Percentiles rank a stretch among this genome's conserved stretches.
Conservation (phyloP, 2,329 filamentous ascomycete species). For the Fusarium liriodendri region DNA sequence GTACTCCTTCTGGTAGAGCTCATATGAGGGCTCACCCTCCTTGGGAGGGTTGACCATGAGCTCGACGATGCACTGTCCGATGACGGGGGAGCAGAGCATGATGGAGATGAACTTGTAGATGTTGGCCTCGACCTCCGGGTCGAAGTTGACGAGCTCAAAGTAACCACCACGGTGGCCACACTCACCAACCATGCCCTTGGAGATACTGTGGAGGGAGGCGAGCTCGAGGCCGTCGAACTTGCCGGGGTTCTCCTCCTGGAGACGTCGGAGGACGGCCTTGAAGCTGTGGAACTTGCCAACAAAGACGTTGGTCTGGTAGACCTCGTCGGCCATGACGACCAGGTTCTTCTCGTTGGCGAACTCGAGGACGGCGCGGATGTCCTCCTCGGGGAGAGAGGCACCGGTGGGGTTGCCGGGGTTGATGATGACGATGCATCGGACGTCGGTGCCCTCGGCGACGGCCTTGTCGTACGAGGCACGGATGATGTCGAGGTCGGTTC, state of each 20-base stretch:
- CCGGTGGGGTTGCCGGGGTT: slow-evolving; percentile 99
- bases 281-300: slow-evolving; percentile 94
- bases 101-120: slow-evolving; percentile 99
- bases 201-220: slow-evolving; percentile 90
- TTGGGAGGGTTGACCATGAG: slow-evolving; percentile 97
- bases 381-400: slow-evolving; percentile 80
- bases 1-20: slow-evolving; percentile 88
- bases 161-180: slow-evolving; percentile 98
- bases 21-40: slow-evolving; percentile 84
- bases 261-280: slow-evolving; percentile 85
- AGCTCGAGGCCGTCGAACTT: slow-evolving; percentile 89
- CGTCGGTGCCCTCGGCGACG: slow-evolving; percentile 80
- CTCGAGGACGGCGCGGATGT: slow-evolving; percentile 87
- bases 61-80: slow-evolving; percentile 96
- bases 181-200: slow-evolving; percentile 99
- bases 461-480: slow-evolving; percentile 79
- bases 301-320: slow-evolving; percentile 99
- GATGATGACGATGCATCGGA: slow-evolving; percentile 95
- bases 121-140: slow-evolving; percentile 85
- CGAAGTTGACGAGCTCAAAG: slow-evolving; percentile 94
- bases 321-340: slow-evolving; percentile 94
- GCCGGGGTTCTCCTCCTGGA: slow-evolving; percentile 80
- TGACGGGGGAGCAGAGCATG: slow-evolving; percentile 93
- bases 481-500: slow-evolving; percentile 86
- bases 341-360: slow-evolving; percentile 87